Evolutionary conservation across 106 monocot species (phyloP).

Genomic region (Gastrodia elata): DNA sequence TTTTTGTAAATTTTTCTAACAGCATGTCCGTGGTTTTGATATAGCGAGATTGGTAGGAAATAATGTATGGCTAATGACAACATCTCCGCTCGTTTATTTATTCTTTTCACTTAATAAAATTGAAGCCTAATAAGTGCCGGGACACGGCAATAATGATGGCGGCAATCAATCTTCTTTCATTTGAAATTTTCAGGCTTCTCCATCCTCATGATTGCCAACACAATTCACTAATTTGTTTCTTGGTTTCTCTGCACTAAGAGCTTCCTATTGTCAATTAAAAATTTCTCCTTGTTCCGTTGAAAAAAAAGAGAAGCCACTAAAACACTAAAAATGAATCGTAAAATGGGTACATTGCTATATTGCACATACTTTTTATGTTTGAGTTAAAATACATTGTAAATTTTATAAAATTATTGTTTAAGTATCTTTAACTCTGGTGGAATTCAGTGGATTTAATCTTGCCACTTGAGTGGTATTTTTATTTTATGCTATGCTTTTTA

Average conservation of each 20-base stretch:
- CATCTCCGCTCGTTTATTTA: background rate
- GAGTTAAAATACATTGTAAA: background rate
- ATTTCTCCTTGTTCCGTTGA: too few species aligned
- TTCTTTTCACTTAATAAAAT: too few species aligned
- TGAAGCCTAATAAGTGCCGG: background rate
- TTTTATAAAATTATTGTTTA: background rate
- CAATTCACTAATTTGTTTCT: background rate
- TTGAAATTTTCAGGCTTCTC: background rate
- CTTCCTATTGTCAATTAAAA: too few species aligned
- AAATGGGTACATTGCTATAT: background rate
- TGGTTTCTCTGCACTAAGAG: background rate
- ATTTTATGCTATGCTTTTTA: background rate
- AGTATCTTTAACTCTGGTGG: background rate
- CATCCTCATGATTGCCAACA: background rate
- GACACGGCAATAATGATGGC: background rate
- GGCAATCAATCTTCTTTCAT: background rate
- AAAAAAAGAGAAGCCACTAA: background rate
- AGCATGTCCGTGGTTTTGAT: background rate
- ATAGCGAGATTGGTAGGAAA: background rate
- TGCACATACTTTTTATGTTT: background rate
- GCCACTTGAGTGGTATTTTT: background rate
- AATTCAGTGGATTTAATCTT: background rate
- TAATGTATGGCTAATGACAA: background rate
- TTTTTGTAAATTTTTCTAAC: background rate
- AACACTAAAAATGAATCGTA: background rate